Evolutionary conservation across 2,329 filamentous ascomycete genomes (phyloP), one percentile per base, ranked within the genome.

Genomic region (Claviceps digitariae): DNA sequence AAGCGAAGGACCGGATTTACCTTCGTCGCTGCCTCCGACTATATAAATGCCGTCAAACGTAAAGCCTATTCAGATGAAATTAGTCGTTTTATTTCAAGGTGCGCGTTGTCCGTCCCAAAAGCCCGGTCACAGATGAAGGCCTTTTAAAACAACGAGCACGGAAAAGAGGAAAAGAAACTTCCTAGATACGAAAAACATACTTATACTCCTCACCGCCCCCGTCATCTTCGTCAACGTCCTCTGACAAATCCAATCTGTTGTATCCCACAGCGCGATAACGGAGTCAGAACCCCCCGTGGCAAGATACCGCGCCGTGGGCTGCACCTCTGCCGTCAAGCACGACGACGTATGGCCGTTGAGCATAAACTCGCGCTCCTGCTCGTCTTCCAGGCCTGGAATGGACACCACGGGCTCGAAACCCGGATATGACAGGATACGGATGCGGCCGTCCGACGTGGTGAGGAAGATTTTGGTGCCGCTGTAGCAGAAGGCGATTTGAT

Each of bases 21-120:
- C 83, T 68, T 89, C 85, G 52, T 89, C 86, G 54, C 83, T 86
- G 21, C 86, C 86, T 10, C 82, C 86, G 2, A 84, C 81, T 25
- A 90, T 70, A 63, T 83, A 91, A 61, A 79, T 83, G 1, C 87
- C 86, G 61, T 90, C 86, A 67, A 86, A 90, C 17, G 81, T 86
- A 64, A 90, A 91, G 62, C 84, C 83, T 81, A 25, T 23, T 20
- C 15, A 17, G 15, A 46, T 29, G 3, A 1, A 12, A 10, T 29
- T 25, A 44, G 52, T 53, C 20, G n/a, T n/a, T n/a, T n/a, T n/a
- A n/a, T n/a, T n/a, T n/a, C n/a, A n/a, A n/a, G n/a, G n/a, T n/a
- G n/a, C n/a, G n/a, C n/a, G n/a, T n/a, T n/a, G n/a, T n/a, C n/a
- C n/a, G n/a, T n/a, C n/a, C n/a, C n/a, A n/a, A n/a, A n/a, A n/a